phyloP scores from a whole-genome alignment of 1,139 yeast genomes.

The Taiozyma sp. region DNA sequence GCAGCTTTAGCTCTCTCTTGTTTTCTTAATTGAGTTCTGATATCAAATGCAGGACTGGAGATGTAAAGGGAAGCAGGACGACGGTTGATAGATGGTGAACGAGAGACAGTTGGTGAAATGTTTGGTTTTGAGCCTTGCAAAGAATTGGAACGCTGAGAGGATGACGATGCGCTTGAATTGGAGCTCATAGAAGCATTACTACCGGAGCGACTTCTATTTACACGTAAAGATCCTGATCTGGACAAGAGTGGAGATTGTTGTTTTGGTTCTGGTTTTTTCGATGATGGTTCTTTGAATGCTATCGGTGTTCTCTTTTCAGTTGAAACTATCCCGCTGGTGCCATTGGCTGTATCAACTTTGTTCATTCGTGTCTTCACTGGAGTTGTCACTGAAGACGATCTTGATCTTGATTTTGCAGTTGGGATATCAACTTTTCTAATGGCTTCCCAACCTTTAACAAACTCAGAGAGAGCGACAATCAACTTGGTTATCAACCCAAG shows the following conservation, averaged over 20 bases:
- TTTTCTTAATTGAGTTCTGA: conserved; percentile 21
- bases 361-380: conserved; percentile 6
- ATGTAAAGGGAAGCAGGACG: conserved; percentile 19
- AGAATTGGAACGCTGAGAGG: conserved; percentile 4
- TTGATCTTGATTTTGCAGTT: not conserved
- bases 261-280: not conserved
- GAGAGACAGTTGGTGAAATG: conserved; percentile 7
- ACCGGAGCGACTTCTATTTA: conserved; percentile 16
- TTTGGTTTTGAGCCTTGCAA: conserved; percentile 5
- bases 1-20: conserved; percentile 16
- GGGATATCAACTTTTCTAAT: conserved; percentile 1
- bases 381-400: conserved; percentile 25
- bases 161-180: conserved; percentile 16
- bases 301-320: not conserved
- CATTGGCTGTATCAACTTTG: not conserved
- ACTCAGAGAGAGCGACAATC: conserved; percentile 18
- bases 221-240: not conserved
- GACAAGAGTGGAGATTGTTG: not conserved
- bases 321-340: not conserved
- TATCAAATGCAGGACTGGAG: conserved; percentile 23
- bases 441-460: conserved; percentile 28
- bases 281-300: not conserved
- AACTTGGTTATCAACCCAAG: conserved; percentile 21
- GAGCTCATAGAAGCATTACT: conserved; percentile 17
- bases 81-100: conserved; percentile 19